Evolutionary conservation across 2,329 filamentous ascomycete genomes (phyloP), one percentile per base, ranked within the genome.

Genomic region (Talaromyces funiculosus): DNA sequence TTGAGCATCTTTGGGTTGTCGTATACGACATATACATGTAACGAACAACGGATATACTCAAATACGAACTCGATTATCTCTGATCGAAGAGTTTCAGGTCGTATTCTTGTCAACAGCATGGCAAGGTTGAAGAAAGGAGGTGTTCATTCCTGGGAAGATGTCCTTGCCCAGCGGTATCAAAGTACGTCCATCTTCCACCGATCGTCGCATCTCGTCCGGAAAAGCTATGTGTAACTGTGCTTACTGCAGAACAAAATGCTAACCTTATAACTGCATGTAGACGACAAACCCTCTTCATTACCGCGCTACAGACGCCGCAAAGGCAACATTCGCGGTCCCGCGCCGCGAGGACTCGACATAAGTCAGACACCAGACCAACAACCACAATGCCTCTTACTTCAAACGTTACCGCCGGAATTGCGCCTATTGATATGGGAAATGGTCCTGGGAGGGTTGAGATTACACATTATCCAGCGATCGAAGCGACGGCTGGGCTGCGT

Each of bases 101-200:
- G 2, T 24, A 43, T n/a, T n/a, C n/a, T n/a, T n/a, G n/a, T n/a
- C n/a, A n/a, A n/a, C n/a, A 7, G 12, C 40, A 75, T 75, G 73
- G 67, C 72, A 18, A 70, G 69, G 55, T 68, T 68, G 40, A 75
- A 71, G 60, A 75, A 71, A 59, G 67, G 68, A 40, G 73, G 73
- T 0, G 69, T 75, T 2, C 75, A 75, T 63, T 75, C 72, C 6
- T 75, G 73, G 73, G 73, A 75, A 63, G 73, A 75, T 67, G 73
- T 75, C 10, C 64, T 75, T 42, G 68, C 71, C 29, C 73, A 75
- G 55, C 72, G 73, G 61, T 75, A 75, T 63, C 72, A 73, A 60
- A 74, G 73, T 75, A 55, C 65, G 71, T 70, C 20, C 22, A 8
- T 51, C 14, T 24, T 35, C 4, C 4, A 2, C 35, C 2, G 14